A percentile compares a stretch with the other conserved stretches of the same genome.
phyloP scores from a whole-genome alignment of 1,139 yeast genomes.

The Yamadazyma kanchanaburiensis region DNA sequence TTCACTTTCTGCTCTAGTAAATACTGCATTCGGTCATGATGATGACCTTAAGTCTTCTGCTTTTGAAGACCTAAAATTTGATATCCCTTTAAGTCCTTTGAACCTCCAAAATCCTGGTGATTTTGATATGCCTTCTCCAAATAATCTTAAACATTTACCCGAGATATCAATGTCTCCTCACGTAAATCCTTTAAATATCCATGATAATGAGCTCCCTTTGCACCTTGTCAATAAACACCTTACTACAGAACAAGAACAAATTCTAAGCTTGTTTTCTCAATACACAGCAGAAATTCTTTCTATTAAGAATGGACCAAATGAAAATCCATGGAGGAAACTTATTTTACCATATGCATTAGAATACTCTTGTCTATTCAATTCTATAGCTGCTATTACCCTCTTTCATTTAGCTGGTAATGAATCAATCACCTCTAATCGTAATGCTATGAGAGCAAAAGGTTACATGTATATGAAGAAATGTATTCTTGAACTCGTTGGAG shows the following conservation, averaged over 20 bases:
- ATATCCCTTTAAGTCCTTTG: slow-evolving; percentile 32
- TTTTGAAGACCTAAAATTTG: slow-evolving; percentile 14
- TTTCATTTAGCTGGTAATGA: slow-evolving; percentile 54
- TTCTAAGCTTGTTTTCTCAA: slow-evolving; percentile 30
- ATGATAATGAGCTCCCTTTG: background rate
- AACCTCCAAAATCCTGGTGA: slow-evolving; percentile 17
- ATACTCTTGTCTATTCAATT: slow-evolving; percentile 56
- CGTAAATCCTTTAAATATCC: slow-evolving; percentile 3
- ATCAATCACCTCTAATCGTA: slow-evolving; percentile 33
- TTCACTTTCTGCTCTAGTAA: slow-evolving; percentile 41
- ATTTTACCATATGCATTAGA: slow-evolving; percentile 53
- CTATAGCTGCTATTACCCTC: slow-evolving; percentile 63
- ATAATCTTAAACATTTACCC: background rate
- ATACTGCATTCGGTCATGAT: slow-evolving; percentile 39
- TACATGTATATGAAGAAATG: slow-evolving; percentile 58
- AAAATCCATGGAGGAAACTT: slow-evolving; percentile 66
- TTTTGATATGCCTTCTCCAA: slow-evolving; percentile 4
- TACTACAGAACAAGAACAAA: slow-evolving; percentile 31
- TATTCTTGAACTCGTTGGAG: slow-evolving; percentile 56
- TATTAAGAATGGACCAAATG: slow-evolving; percentile 58
- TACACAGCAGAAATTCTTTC: slow-evolving; percentile 64
- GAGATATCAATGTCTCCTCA: background rate
- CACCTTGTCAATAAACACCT: slow-evolving; percentile 1
- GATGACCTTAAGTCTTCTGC: slow-evolving; percentile 10
- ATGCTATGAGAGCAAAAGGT: slow-evolving; percentile 45